Percentiles rank a stretch among this genome's conserved stretches.
These are phyloP conservation scores for Vitrella brassicaformis DNA, from an alignment of 73 alveolate species.

Conservation along the genomic window DNA sequence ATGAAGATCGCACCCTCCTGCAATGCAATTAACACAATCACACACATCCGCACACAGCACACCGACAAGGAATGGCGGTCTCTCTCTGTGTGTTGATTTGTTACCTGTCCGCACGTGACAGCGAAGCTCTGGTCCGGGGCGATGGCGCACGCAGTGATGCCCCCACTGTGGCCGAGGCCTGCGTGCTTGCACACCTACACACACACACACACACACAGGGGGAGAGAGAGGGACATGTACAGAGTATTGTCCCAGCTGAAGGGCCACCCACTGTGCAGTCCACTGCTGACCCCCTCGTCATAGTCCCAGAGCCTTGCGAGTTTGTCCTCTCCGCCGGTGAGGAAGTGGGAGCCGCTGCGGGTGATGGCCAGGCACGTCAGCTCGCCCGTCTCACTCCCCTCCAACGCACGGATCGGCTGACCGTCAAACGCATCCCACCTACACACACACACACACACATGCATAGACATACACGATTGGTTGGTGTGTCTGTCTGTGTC, in stretches of 20 bases:
- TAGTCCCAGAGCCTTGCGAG: constrained; percentile 90
- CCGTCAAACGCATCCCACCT: constrained; percentile 95
- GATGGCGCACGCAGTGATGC: constrained; percentile 62
- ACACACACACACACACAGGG: neutral
- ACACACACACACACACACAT: constrained; percentile 41
- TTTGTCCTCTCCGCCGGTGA: constrained; percentile 95
- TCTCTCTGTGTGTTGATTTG: neutral
- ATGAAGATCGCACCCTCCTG: neutral
- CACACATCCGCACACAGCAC: neutral
- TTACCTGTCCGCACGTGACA: constrained; percentile 2
- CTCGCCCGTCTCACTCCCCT: constrained; percentile 96
- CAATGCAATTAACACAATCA: neutral
- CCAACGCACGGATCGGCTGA: constrained; percentile 86
- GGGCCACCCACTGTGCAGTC: neutral
- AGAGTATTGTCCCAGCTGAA: neutral
- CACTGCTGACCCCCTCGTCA: constrained; percentile 74
- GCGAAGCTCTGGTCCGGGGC: constrained; percentile 63
- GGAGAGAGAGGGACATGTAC: neutral
- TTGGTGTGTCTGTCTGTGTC: neutral
- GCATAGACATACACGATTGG: neutral
- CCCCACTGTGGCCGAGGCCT: constrained; percentile 76
- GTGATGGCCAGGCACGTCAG: constrained; percentile 93
- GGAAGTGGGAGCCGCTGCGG: constrained; percentile 87
- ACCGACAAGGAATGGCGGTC: neutral
- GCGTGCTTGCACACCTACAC: constrained; percentile 28